These are phyloP conservation scores for Cystobasidium slooffiae DNA, from an alignment of 1,284 basidiomycete genomes.

Conservation along the genomic window DNA sequence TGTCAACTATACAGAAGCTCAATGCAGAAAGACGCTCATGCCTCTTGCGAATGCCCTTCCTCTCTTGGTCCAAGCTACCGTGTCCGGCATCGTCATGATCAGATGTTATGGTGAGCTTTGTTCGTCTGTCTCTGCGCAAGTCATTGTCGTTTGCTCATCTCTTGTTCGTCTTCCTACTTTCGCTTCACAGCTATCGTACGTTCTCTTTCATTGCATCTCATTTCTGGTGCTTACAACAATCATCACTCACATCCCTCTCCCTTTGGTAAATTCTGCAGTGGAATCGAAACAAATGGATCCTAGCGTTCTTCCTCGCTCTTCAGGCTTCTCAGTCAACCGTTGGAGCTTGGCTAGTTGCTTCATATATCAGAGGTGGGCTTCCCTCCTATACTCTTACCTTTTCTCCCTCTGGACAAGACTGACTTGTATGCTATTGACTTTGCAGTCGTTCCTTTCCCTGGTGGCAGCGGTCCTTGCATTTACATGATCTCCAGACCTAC, in stretches of 20 bases:
- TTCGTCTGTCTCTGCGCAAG: background rate
- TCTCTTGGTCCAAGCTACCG: slow-evolving; percentile 1
- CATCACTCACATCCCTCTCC: too few relatives aligned
- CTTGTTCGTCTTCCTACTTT: background rate
- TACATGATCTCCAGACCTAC: slow-evolving; percentile 10
- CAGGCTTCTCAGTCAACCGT: background rate
- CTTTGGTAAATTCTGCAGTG: too few relatives aligned
- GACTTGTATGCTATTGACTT: background rate
- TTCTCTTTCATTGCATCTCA: too few relatives aligned
- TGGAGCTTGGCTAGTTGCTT: slow-evolving; percentile 5
- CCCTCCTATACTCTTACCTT: background rate
- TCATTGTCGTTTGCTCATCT: background rate
- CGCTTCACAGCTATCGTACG: background rate
- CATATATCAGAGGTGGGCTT: background rate
- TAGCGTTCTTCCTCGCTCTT: slow-evolving; percentile 7
- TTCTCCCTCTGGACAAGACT: background rate
- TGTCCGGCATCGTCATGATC: slow-evolving; percentile 14
- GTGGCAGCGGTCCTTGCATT: slow-evolving; percentile 3
- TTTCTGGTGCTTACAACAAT: too few relatives aligned
- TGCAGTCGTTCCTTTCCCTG: slow-evolving; percentile 3
- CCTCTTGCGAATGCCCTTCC: background rate
- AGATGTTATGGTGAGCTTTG: slow-evolving; percentile 10
- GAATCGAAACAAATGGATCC: slow-evolving; percentile 17
- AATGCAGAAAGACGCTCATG: background rate
- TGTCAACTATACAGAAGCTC: slow-evolving; percentile 11